Percentiles rank a stretch among this genome's conserved stretches.
phyloP scores from a whole-genome alignment of 73 alveolate genomes.

The Paramecium octaurelia region DNA sequence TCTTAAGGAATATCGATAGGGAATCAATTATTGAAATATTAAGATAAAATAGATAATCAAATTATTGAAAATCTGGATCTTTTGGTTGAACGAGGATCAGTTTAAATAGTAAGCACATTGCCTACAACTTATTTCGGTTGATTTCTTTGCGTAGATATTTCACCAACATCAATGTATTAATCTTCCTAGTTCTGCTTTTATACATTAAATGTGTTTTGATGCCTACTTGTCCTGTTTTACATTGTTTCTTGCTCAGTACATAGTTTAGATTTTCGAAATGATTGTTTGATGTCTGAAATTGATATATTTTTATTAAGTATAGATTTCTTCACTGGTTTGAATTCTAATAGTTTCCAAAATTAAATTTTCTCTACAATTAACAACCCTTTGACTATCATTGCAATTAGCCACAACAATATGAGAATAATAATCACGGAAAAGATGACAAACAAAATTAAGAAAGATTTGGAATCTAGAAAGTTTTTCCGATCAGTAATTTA shows the following conservation, averaged over 20 bases:
- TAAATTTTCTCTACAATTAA: background rate
- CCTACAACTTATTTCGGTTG: background rate
- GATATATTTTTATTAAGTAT: background rate
- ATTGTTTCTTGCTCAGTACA: background rate
- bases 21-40: too few species aligned
- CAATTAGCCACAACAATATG: background rate
- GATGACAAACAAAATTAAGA: background rate
- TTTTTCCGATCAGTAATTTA: background rate
- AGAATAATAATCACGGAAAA: background rate
- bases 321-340: background rate
- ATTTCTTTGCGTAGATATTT: background rate
- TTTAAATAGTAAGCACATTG: background rate
- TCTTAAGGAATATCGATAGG: too few species aligned
- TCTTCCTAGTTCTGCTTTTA: background rate
- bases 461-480: background rate
- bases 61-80: background rate
- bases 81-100: background rate
- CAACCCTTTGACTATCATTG: constrained; percentile 8
- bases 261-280: background rate
- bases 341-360: background rate
- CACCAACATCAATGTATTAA: background rate
- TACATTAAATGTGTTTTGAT: background rate
- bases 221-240: background rate
- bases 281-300: background rate
- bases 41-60: background rate